A percentile compares a stretch with the other conserved stretches of the same genome.
phyloP scores from a whole-genome alignment of 257 asterid genomes.

The Gynochthodes officinalis region DNA sequence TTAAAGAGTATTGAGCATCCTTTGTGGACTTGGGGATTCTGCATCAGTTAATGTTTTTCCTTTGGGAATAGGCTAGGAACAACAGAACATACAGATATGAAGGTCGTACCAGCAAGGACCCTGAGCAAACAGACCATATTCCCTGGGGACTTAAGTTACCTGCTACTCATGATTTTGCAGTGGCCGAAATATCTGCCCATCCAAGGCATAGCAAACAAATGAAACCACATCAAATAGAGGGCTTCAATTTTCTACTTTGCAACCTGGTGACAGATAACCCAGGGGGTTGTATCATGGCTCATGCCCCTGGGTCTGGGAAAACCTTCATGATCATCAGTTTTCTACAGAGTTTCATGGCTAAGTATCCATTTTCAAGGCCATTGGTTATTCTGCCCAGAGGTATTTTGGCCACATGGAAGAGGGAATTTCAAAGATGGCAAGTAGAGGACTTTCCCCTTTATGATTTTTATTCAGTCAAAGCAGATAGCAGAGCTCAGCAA shows the following conservation, averaged over 20 bases:
- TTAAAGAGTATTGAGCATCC: background rate
- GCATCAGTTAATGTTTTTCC: background rate
- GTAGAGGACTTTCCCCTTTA: slow-evolving; percentile 74
- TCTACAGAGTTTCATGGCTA: slow-evolving; percentile 95
- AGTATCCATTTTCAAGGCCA: slow-evolving; percentile 84
- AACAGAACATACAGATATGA: slow-evolving; percentile 72
- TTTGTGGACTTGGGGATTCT: background rate
- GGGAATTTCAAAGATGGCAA: slow-evolving; percentile 86
- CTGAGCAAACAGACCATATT: slow-evolving; percentile 39
- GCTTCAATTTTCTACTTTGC: slow-evolving; percentile 85
- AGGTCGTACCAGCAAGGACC: slow-evolving; percentile 54
- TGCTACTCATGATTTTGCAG: slow-evolving; percentile 43
- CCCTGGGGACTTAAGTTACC: slow-evolving; percentile 46
- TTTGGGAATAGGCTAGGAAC: slow-evolving; percentile 47
- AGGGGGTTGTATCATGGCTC: slow-evolving; percentile 98
- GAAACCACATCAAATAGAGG: slow-evolving; percentile 98
- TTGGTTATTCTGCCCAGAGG: slow-evolving; percentile 94
- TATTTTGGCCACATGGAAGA: slow-evolving; percentile 78
- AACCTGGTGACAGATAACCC: slow-evolving; percentile 83
- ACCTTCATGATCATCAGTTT: slow-evolving; percentile 97
- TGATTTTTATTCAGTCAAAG: slow-evolving; percentile 87
- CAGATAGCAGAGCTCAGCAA: slow-evolving; percentile 80
- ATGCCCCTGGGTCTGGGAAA: slow-evolving; percentile 98
- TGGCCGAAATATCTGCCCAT: slow-evolving; percentile 74
- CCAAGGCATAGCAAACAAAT: slow-evolving; percentile 90